Conservation (phyloP, 139 green algal species). For the Limnomonas spitsbergensis region DNA sequence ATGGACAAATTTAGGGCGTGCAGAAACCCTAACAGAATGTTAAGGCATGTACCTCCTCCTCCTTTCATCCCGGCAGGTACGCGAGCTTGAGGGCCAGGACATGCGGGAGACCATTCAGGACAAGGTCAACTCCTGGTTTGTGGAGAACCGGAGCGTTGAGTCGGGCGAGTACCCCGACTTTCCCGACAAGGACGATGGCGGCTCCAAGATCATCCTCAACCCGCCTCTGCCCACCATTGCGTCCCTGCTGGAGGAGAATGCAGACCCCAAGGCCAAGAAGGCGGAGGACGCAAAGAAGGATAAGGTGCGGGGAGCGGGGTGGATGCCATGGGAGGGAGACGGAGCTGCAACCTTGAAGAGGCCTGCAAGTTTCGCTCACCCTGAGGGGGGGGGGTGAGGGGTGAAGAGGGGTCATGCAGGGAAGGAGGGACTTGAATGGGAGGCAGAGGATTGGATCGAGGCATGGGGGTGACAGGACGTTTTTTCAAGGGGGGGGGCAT, state of each 20-base stretch:
- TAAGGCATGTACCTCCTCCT: too few relatives aligned
- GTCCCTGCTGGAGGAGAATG: conserved; percentile 39
- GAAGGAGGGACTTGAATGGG: too few relatives aligned
- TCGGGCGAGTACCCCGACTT: conserved; percentile 81
- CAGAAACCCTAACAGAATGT: too few relatives aligned
- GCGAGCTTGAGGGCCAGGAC: conserved; percentile 74
- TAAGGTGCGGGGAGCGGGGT: conserved; percentile 22
- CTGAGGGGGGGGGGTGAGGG: too few relatives aligned
- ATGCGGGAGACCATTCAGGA: conserved; percentile 88
- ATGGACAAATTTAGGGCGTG: too few relatives aligned
- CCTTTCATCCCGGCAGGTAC: conserved; percentile 24
- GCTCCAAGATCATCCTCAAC: conserved; percentile 47
- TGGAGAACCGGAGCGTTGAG: conserved; percentile 72
- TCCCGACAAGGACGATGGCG: conserved; percentile 68
- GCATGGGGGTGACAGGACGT: too few relatives aligned
- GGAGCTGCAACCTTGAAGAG: too few relatives aligned
- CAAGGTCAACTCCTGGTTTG: conserved; percentile 87
- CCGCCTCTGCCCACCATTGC: conserved; percentile 55
- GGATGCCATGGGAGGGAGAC: conserved; percentile 28
- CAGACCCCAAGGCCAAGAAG: conserved; percentile 41
- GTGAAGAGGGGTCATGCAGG: too few relatives aligned
- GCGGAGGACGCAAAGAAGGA: conserved; percentile 34
- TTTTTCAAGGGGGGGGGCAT: too few relatives aligned
- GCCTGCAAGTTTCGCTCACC: too few relatives aligned
- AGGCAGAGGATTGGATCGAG: too few relatives aligned